These are phyloP conservation scores for Tothia fuscella DNA, from an alignment of 2,329 filamentous ascomycete species.

Conservation along the genomic window DNA sequence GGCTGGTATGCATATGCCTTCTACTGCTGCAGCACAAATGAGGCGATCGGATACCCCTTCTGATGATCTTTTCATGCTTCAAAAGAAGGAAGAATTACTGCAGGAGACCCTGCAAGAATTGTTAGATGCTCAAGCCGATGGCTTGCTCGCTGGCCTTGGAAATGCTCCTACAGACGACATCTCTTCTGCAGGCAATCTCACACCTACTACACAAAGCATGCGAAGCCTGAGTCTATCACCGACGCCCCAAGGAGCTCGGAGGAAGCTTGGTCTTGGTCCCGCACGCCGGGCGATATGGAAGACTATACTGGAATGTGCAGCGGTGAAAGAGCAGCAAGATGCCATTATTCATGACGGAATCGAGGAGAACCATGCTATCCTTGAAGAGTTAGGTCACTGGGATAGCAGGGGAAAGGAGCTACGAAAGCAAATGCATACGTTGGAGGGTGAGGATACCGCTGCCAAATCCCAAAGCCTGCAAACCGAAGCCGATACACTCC, in stretches of 20 bases:
- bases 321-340: constrained; percentile 58
- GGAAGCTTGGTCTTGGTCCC: constrained; percentile 44
- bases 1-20: constrained; percentile 12
- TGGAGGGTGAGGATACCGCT: constrained; percentile 42
- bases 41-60: constrained; percentile 17
- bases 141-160: constrained; percentile 37
- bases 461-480: constrained; percentile 42
- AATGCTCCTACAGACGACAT: constrained; percentile 30
- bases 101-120: constrained; percentile 46
- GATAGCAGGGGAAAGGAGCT: constrained; percentile 43
- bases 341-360: constrained; percentile 46
- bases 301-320: constrained; percentile 51
- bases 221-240: constrained; percentile 40
- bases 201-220: constrained; percentile 32
- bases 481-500: constrained; percentile 40
- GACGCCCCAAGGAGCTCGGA: constrained; percentile 29
- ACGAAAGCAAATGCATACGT: constrained; percentile 41
- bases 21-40: constrained; percentile 4
- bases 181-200: constrained; percentile 37
- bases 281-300: constrained; percentile 54
- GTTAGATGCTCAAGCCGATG: constrained; percentile 50
- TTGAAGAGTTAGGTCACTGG: constrained; percentile 49
- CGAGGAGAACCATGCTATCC: constrained; percentile 42
- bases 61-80: constrained; percentile 36
- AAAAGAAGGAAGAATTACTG: constrained; percentile 41